Conservation (phyloP, 345 rosid species). For the Garcia nutans region DNA sequence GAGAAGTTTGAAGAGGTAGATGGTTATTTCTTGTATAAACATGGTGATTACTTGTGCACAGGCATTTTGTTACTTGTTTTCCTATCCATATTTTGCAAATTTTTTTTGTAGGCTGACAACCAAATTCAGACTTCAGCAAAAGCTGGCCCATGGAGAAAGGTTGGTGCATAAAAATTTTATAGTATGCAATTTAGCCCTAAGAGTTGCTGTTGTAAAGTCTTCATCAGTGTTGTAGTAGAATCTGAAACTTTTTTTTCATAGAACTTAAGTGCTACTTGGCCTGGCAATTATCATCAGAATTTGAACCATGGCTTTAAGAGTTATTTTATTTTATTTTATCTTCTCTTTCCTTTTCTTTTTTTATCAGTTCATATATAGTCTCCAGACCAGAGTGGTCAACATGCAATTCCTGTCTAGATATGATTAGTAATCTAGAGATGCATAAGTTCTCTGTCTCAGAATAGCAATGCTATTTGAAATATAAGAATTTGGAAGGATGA, state of each 20-base stretch:
- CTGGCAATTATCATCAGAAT: neutral
- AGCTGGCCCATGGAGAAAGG: constrained; percentile 43
- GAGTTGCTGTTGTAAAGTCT: constrained; percentile 2
- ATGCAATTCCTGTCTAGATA: neutral
- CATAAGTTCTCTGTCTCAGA: neutral
- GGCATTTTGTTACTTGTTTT: constrained; percentile 4
- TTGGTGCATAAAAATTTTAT: constrained; percentile 15
- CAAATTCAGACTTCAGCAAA: constrained; percentile 27
- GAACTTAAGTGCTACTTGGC: neutral
- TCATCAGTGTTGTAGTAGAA: neutral
- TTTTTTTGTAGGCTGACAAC: constrained; percentile 26
- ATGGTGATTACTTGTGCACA: neutral
- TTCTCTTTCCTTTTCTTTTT: neutral
- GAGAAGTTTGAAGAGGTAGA: constrained; percentile 71
- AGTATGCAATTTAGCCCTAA: constrained; percentile 3
- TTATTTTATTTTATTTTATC: too few species aligned
- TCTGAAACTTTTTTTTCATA: neutral
- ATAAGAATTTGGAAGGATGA: neutral
- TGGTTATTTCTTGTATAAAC: neutral
- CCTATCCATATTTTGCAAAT: neutral
- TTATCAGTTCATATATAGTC: neutral
- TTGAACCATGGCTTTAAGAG: neutral
- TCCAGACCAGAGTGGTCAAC: neutral
- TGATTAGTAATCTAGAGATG: neutral
- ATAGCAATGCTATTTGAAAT: neutral